Evolutionary conservation across 345 rosid genomes (phyloP).

Genomic region (Durio zibethinus): DNA sequence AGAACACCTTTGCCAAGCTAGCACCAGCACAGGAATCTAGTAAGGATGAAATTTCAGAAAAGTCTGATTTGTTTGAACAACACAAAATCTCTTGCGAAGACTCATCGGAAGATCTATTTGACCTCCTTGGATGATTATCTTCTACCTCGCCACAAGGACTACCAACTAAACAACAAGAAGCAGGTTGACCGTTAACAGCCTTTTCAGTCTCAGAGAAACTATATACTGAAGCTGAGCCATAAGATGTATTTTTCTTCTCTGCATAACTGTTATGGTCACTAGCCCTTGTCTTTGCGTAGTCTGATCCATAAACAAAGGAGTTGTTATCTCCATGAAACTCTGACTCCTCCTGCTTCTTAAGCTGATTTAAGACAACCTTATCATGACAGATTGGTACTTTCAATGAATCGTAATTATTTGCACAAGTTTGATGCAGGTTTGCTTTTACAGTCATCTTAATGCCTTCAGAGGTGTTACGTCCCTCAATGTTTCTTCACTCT

Average conservation of each 20-base stretch:
- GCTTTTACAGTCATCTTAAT: neutral
- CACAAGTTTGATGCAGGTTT: neutral
- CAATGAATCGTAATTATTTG: neutral
- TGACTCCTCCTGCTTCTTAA: conserved; percentile 9
- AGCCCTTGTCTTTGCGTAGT: conserved; percentile 4
- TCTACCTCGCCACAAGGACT: conserved; percentile 10
- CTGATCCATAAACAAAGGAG: conserved; percentile 18
- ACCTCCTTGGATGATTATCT: neutral
- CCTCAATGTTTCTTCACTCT: conserved; percentile 16
- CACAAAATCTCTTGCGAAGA: conserved; percentile 9
- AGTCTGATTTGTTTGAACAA: conserved; percentile 21
- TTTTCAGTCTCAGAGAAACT: conserved; percentile 13
- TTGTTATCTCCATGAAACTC: conserved; percentile 24
- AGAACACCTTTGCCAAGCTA: conserved; percentile 24
- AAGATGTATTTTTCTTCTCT: conserved; percentile 14
- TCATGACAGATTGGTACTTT: neutral
- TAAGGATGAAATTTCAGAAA: conserved; percentile 21
- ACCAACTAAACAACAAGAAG: conserved; percentile 5
- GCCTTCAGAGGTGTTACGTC: conserved; percentile 7
- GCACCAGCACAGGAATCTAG: conserved; percentile 10
- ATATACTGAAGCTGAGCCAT: conserved; percentile 12
- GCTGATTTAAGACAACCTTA: neutral
- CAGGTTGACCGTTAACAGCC: conserved; percentile 6
- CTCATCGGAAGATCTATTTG: conserved; percentile 5
- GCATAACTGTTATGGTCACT: neutral